Conservation (phyloP, 2,329 filamentous ascomycete genomes). For the Colletotrichum higginsianum region DNA sequence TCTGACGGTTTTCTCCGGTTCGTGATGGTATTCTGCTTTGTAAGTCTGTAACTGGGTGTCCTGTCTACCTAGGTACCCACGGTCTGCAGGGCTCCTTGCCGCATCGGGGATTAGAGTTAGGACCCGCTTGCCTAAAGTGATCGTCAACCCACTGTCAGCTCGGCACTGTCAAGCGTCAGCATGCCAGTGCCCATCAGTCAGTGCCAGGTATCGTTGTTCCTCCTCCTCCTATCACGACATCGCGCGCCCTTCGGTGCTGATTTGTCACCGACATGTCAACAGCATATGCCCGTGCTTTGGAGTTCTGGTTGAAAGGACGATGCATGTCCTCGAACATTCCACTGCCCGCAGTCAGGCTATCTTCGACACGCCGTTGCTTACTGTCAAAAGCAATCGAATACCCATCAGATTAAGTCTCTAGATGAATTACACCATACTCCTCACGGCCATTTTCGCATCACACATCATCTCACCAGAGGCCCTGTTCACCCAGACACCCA, state of each 20-base stretch:
- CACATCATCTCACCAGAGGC: slow-evolving; percentile 25
- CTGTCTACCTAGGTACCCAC: not conserved
- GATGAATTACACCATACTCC: slow-evolving; percentile 33
- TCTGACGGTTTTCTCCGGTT: not conserved
- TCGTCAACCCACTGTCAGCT: not conserved
- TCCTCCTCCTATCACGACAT: slow-evolving; percentile 5
- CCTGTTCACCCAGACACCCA: slow-evolving; percentile 18
- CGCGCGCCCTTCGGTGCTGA: slow-evolving; percentile 29
- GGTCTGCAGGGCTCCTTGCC: slow-evolving; percentile 14
- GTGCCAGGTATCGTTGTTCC: not conserved
- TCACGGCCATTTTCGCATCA: slow-evolving; percentile 21
- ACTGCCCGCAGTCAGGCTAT: not conserved
- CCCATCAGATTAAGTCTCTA: not conserved
- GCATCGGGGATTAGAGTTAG: slow-evolving; percentile 2
- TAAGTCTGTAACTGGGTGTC: not conserved
- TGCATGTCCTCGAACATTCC: not conserved
- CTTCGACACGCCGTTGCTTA: not conserved
- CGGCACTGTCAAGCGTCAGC: not conserved
- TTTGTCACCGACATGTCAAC: slow-evolving; percentile 36
- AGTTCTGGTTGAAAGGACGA: not conserved
- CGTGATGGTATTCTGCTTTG: not conserved
- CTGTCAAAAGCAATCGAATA: not conserved
- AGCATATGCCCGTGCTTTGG: not conserved
- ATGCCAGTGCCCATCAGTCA: not conserved
- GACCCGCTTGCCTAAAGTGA: slow-evolving; percentile 4